Base-by-base conservation (phyloP, 495 filamentous ascomycete species). In the Aspergillus conjunctus region DNA sequence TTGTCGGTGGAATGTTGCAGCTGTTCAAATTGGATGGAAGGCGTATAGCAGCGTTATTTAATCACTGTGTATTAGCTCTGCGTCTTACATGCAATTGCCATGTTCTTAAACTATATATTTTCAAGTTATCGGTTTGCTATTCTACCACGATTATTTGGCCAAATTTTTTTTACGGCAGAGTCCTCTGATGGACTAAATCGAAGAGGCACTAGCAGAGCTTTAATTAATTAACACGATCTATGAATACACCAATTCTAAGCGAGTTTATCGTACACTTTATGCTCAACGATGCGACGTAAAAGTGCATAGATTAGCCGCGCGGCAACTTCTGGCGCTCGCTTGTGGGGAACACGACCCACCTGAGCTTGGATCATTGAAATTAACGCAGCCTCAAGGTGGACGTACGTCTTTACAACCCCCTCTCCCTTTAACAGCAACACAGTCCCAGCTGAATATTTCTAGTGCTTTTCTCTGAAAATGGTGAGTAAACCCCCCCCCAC, bases 391-490 rank as follows among this genome's bases (percentile, higher is more conserved):
- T 51, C 30, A 11, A 48, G 11, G 31, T 37, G 32, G 17, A n/a
- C 34, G 30, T 51, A 50, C 32, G 52, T 39, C 49, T 51, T 51
- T 50, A 56, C 51, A 54, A 54, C 34, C 45, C 57, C 55, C 41
- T 53, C 58, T 54, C 66, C 71, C 60, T 61, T 53, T 32, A 48
- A 57, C 45, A 44, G 52, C 31, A 60, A 59, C 56, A 50, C 62
- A 43, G 51, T 49, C 66, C 45, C 41, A 60, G 56, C 48, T 21
- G 18, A 50, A 48, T 49, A 49, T 18, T 31, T 58, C 59, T 57
- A 51, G 55, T 65, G 62, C 60, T 49, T 44, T 59, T 45, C 56
- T 5, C 26, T 67, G 64, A 77, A 46, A 53, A 78, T 78, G 75
- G 75, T 78, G 63, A 68, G 73, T 58, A 4, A 0, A 33, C 30